Evolutionary conservation across 352 stramenopile species (phyloP), one percentile per base, ranked within the genome.

Genomic region (Pythium aristosporum): DNA sequence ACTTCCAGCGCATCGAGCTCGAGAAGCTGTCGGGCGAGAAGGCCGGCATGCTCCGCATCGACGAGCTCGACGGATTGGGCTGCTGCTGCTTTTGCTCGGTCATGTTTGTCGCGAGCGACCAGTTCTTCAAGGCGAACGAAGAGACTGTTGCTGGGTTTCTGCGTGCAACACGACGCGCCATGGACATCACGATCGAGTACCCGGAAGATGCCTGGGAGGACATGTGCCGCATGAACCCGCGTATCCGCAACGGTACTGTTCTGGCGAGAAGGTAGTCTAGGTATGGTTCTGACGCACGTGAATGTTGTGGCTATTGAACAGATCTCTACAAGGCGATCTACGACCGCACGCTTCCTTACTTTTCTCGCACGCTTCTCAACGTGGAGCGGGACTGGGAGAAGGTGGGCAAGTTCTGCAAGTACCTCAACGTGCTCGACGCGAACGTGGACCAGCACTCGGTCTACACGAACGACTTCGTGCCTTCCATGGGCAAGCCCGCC

Each of bases 81-180:
- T 82, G 74, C 72, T 82, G 74, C 58, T 82, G 74, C 69, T 82
- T 82, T 59, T 82, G 74, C 72, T 82, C 74, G 52, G 74, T 82
- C 57, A 82, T 82, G 74, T 82, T 82, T 39, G 74, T 82, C 16
- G 71, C 74, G 21, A 77, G 69, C 51, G 71, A 82, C 71, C 66
- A 68, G 57, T 82, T 71, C 73, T 82, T 77, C 59, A 71, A 68
- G 30, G 69, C 76, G 60, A 79, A 82, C 72, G 75, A 79, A 57
- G 71, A 82, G 23, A 43, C 71, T 21, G 68, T 79, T 30, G 74
- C 72, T 36, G 74, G 71, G 23, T 82, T 82, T 47, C 39, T 82
- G 46, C 74, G 74, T 41, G 74, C 74, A 13, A 82, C 74, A 18
- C 72, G 74, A 28, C 74, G 74, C 36, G 74, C 65, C 10, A 82